These are phyloP conservation scores for Penicillium pancosmium DNA, from an alignment of 495 filamentous ascomycete species.

Conservation along the genomic window DNA sequence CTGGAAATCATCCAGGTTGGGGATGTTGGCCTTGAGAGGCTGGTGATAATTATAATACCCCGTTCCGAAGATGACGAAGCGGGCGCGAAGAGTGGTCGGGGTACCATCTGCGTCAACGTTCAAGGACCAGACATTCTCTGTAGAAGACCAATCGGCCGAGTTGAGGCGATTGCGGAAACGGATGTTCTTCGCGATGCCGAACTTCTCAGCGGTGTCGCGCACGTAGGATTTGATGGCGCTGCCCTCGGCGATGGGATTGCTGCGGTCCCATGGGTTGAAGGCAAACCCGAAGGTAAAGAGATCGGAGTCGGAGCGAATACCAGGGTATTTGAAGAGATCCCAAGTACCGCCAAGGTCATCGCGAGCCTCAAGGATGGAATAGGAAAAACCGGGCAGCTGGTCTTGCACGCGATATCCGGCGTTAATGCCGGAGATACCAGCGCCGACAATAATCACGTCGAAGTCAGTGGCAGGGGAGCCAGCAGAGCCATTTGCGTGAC, in stretches of 20 bases:
- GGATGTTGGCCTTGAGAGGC: constrained; percentile 54
- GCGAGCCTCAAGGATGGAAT: constrained; percentile 65
- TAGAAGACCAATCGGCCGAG: constrained; percentile 60
- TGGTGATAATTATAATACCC: constrained; percentile 69
- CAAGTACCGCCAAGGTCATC: constrained; percentile 67
- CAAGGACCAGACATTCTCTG: constrained; percentile 63
- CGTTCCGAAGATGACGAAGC: constrained; percentile 63
- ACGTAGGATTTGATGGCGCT: constrained; percentile 64
- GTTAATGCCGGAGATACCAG: constrained; percentile 79
- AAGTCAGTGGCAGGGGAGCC: constrained; percentile 18
- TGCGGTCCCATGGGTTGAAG: constrained; percentile 66
- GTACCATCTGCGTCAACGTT: constrained; percentile 52
- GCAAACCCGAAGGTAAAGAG: constrained; percentile 68
- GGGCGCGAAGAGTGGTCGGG: constrained; percentile 48
- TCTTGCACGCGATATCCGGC: constrained; percentile 68
- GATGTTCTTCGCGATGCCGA: constrained; percentile 66
- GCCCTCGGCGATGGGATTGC: constrained; percentile 63
- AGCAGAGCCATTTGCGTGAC: constrained; percentile 20
- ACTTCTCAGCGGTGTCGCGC: constrained; percentile 55
- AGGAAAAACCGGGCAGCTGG: constrained; percentile 54
- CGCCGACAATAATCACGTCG: constrained; percentile 72
- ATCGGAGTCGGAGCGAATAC: constrained; percentile 68
- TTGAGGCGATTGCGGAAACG: constrained; percentile 59
- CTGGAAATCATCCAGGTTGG: constrained; percentile 41
- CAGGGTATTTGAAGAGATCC: constrained; percentile 73